These are phyloP conservation scores for Pichia sp. DNA, from an alignment of 1,139 yeast genomes.

Conservation along the genomic window DNA sequence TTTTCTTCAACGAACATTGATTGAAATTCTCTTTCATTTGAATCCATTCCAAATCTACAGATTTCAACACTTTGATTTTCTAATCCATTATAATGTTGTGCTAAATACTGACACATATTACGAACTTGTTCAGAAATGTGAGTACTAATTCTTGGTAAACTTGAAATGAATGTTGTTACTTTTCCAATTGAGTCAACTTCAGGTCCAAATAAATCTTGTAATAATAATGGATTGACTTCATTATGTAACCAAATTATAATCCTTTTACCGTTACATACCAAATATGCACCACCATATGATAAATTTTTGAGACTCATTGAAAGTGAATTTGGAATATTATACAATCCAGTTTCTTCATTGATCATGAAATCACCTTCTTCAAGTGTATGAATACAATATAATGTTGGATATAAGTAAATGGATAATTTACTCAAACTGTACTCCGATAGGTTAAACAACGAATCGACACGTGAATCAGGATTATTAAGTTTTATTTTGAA, in stretches of 20 bases:
- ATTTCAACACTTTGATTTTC: slow-evolving; percentile 43
- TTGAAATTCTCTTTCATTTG: slow-evolving; percentile 50
- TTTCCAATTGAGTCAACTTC: slow-evolving; percentile 37
- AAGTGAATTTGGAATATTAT: slow-evolving; percentile 39
- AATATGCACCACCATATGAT: slow-evolving; percentile 69
- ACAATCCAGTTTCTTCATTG: slow-evolving; percentile 36
- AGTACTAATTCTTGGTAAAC: slow-evolving; percentile 66
- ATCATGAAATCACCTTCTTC: slow-evolving; percentile 47
- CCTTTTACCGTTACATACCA: slow-evolving; percentile 63
- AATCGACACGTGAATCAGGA: slow-evolving; percentile 57
- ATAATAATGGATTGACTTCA: slow-evolving; percentile 57
- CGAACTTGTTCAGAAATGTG: slow-evolving; percentile 65
- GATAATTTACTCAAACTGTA: slow-evolving; percentile 56
- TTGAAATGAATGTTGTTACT: slow-evolving; percentile 43
- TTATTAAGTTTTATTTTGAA: slow-evolving; percentile 44
- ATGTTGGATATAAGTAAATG: slow-evolving; percentile 71
- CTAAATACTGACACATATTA: slow-evolving; percentile 49
- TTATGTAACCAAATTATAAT: slow-evolving; percentile 67
- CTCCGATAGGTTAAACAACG: slow-evolving; percentile 46
- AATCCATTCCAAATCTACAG: slow-evolving; percentile 62
- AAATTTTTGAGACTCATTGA: slow-evolving; percentile 42
- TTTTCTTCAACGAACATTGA: slow-evolving; percentile 72
- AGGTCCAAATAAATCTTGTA: slow-evolving; percentile 70
- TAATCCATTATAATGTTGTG: slow-evolving; percentile 37
- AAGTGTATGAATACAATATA: slow-evolving; percentile 67